Percentiles rank a stretch among this genome's conserved stretches.
Conservation (phyloP, 257 asterid species). For the Solanum chmielewskii region DNA sequence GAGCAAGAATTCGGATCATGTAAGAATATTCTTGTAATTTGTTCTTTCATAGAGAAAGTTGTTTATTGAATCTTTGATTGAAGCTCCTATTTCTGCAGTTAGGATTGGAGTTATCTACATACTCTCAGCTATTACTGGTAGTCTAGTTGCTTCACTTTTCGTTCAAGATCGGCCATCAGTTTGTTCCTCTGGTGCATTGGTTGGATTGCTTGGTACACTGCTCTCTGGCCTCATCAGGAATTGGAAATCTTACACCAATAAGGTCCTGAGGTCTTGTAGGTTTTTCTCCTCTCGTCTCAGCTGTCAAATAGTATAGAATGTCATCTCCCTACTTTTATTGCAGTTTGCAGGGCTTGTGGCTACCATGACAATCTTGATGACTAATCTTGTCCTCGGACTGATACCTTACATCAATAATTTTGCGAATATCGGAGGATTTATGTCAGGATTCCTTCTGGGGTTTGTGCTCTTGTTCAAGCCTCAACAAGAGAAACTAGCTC, state of each 20-base stretch:
- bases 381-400: constrained; percentile 49
- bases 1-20: constrained; percentile 94
- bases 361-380: constrained; percentile 28
- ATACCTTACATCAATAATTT: constrained; percentile 73
- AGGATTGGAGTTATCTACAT: constrained; percentile 57
- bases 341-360: constrained; percentile 50
- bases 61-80: neutral
- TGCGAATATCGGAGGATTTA: constrained; percentile 68
- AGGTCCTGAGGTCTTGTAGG: constrained; percentile 27
- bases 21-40: constrained; percentile 12
- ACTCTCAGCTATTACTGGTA: constrained; percentile 62
- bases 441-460: constrained; percentile 69
- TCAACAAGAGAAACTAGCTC: constrained; percentile 28
- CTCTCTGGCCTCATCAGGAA: constrained; percentile 61
- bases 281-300: neutral
- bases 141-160: constrained; percentile 59
- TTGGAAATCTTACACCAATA: constrained; percentile 59
- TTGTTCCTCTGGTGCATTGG: constrained; percentile 69
- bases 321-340: constrained; percentile 1
- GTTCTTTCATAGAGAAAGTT: neutral
- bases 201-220: constrained; percentile 75
- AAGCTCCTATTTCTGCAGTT: constrained; percentile 28
- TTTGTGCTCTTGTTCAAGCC: constrained; percentile 56
- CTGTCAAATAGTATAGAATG: neutral
- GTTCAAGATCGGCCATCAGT: constrained; percentile 73